Evolutionary conservation across 306 rosid species (phyloP).

Genomic region (Castanea mollissima): DNA sequence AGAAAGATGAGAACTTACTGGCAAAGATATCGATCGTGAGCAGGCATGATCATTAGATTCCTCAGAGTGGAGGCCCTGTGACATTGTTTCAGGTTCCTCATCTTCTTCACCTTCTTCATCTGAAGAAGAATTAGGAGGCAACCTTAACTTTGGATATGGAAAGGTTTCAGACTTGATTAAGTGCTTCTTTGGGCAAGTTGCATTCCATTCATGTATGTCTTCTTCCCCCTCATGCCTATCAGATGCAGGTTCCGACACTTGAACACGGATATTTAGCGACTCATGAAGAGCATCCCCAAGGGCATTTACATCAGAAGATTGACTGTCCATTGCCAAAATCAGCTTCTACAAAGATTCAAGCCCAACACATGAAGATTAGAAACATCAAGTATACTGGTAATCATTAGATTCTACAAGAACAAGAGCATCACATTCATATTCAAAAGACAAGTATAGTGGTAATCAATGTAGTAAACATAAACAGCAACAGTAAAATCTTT

Average conservation of each 20-base stretch:
- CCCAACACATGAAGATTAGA: neutral
- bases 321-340: conserved; percentile 53
- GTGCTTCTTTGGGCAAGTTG: conserved; percentile 20
- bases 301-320: conserved; percentile 30
- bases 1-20: conserved; percentile 43
- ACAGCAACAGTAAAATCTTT: neutral
- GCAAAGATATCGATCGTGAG: conserved; percentile 43
- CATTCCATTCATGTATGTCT: neutral
- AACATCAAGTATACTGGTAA: neutral
- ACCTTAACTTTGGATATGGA: conserved; percentile 32
- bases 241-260: conserved; percentile 24
- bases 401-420: conserved; percentile 29
- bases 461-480: neutral
- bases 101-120: conserved; percentile 32
- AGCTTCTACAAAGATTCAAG: conserved; percentile 30
- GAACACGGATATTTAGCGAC: conserved; percentile 39
- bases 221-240: conserved; percentile 22
- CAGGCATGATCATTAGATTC: conserved; percentile 30
- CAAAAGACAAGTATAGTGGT: neutral
- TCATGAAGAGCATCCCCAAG: conserved; percentile 42
- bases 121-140: conserved; percentile 31
- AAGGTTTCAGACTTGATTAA: conserved; percentile 40
- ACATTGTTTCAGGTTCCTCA: conserved; percentile 32
- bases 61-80: conserved; percentile 22
- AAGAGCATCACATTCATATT: neutral